Base-by-base conservation (phyloP, 83 land plant genomes). In the Picea mariana region DNA sequence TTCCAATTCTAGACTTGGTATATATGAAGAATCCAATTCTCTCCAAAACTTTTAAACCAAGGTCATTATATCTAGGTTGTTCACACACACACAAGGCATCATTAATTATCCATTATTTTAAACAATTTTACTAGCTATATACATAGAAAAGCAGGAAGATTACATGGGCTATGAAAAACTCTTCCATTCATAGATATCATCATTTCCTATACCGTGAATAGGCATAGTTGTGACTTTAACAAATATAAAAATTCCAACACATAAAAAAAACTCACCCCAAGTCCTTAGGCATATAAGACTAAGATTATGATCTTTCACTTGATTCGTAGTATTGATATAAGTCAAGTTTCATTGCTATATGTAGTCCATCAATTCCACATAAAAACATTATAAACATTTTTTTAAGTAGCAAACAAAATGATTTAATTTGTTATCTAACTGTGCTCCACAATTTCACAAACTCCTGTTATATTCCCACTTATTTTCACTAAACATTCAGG, bases 401-500 rank as follows among this genome's bases (percentile, higher is more conserved):
- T 11, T 44, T 9, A 5, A 44, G 55, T 1, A 73, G 16, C 15
- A 73, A 73, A 73, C 27, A 73, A 73, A 44, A 42, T 49, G 16
- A 63, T 21, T 79, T 77, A 91, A 23, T 93, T 91, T 6, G 88
- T 86, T 63, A 91, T 91, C 95, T 93, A 93, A 84, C 93, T 93
- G 82, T 90, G 88, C 62, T 90, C 88, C 6, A 87, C 91, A 40
- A 90, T 81, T 42, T 88, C 86, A 5, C 87, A 86, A 65, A 90
- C n/a, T n/a, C n/a, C 87, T 78, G 73, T 90, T 90, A 24, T 89
- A 89, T 66, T 89, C 91, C 26, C 90, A 85, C 17, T 86, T 87
- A 76, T 89, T 85, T 77, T 87, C 91, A 68, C 90, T 89, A 69
- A 87, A 92, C 93, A 92, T 88, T 20, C 93, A 89, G 31, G 95